These are phyloP conservation scores for Tanacetum coccineum DNA, from an alignment of 129 eudicot genomes.

Conservation along the genomic window DNA sequence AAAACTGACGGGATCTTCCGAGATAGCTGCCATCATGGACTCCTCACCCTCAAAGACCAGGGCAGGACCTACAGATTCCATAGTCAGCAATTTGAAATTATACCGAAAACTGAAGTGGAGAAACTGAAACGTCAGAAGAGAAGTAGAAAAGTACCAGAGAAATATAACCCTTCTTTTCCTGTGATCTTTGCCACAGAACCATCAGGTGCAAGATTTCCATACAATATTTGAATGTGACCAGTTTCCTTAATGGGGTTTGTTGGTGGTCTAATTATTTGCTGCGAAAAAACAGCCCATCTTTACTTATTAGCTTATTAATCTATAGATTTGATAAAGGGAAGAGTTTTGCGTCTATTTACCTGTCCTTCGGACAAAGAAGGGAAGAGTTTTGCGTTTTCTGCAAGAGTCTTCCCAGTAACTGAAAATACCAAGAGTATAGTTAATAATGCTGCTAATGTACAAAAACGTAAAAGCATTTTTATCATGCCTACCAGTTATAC, in stretches of 20 bases:
- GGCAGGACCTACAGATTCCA: conserved; percentile 61
- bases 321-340: neutral
- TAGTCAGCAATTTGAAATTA: neutral
- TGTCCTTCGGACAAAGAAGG: conserved; percentile 90
- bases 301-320: neutral
- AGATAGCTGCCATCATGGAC: conserved; percentile 84
- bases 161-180: conserved; percentile 95
- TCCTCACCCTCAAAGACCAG: conserved; percentile 98
- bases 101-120: too few relatives aligned
- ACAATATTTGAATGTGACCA: conserved; percentile 87
- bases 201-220: conserved; percentile 97
- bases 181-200: conserved; percentile 99
- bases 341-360: too few relatives aligned
- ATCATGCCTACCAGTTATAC: conserved; percentile 66
- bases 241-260: conserved; percentile 93
- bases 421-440: conserved; percentile 4
- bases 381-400: conserved; percentile 84
- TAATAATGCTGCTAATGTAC: neutral
- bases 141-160: conserved; percentile 17
- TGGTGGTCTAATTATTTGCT: conserved; percentile 82
- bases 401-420: conserved; percentile 64
- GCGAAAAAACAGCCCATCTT: conserved; percentile 21
- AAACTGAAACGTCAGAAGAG: neutral
- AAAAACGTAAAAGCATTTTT: neutral
- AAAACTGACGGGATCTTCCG: conserved; percentile 74